Evolutionary conservation across 176 grass and related monocot genomes (phyloP).

Genomic region (Bothriochloa decipiens): DNA sequence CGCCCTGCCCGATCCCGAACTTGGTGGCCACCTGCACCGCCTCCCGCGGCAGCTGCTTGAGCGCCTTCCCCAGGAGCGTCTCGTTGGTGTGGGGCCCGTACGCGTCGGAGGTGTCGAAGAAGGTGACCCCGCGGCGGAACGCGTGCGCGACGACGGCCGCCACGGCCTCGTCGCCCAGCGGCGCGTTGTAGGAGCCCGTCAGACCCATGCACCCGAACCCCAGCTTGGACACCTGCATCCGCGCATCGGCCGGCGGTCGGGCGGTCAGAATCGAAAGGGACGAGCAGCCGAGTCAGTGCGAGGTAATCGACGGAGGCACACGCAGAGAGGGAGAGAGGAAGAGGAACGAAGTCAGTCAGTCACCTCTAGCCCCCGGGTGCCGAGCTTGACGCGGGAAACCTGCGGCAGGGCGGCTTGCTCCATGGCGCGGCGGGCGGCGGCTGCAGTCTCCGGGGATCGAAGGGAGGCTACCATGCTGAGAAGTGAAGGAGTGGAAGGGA

Average conservation of each 20-base stretch:
- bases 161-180: constrained; percentile 53
- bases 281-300: background rate
- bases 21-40: constrained; percentile 90
- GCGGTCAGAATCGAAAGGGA: background rate
- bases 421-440: constrained; percentile 19
- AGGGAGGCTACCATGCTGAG: background rate
- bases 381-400: constrained; percentile 52
- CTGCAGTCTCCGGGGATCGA: background rate
- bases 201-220: constrained; percentile 86
- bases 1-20: constrained; percentile 52
- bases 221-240: constrained; percentile 73
- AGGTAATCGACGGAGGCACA: background rate
- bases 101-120: constrained; percentile 82
- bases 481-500: background rate
- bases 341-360: background rate
- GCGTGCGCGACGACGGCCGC: constrained; percentile 66
- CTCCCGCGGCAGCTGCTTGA: constrained; percentile 74
- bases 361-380: constrained; percentile 56
- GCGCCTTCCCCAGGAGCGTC: constrained; percentile 70
- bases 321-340: background rate
- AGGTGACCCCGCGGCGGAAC: constrained; percentile 76
- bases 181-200: constrained; percentile 58
- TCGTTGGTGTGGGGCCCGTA: constrained; percentile 78
- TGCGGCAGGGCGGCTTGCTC: background rate
- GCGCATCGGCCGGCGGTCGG: background rate